Base-by-base conservation (phyloP, 805 yeast species). In the Teunomyces tritomae region DNA sequence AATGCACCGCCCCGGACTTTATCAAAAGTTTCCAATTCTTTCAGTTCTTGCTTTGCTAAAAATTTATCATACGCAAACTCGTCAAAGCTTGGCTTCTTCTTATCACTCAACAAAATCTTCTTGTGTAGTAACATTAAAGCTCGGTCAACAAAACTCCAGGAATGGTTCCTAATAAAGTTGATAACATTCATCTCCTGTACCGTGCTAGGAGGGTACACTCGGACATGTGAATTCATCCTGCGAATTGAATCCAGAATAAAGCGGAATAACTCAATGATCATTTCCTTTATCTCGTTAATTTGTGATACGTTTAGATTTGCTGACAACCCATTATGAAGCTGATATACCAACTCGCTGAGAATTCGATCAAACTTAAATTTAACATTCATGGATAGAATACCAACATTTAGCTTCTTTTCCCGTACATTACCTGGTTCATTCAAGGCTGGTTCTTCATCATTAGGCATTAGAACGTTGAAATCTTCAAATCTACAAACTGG, bases 381-480 rank as follows among this genome's bases (percentile, higher is more conserved):
- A 3, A 80, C 78, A 49, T 79, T 80, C 58, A 79, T 61, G 28
- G 79, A 76, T 20, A 82, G 66, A 5, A 74, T 68, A 14, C 76
- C 65, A n/a, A 71, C 71, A 50, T 77, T 71, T 28, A 81, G 57
- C 26, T 62, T 64, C 39, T 68, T 63, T 3, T 70, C 68, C 57
- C 56, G 34, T 69, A 61, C 45, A 69, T 49, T 13, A 1, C 48
- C 45, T 20, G 46, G 40, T 16, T 61, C 61, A 46, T 62, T 55
- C 44, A 61, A 60, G 5, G 65, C 51, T 0, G 72, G 73, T 43
- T 73, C 77, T 32, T 68, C 67, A 28, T 67, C 84, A 29, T 71
- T 75, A 0, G 85, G 85, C 53, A 79, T 60, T n/a, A 76, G 64
- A 0, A 83, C 83, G 53, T 82, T 83, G 58, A 76, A 78, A 54